Evolutionary conservation across 805 yeast genomes (phyloP).

Genomic region (Ogataea wickerhamii): DNA sequence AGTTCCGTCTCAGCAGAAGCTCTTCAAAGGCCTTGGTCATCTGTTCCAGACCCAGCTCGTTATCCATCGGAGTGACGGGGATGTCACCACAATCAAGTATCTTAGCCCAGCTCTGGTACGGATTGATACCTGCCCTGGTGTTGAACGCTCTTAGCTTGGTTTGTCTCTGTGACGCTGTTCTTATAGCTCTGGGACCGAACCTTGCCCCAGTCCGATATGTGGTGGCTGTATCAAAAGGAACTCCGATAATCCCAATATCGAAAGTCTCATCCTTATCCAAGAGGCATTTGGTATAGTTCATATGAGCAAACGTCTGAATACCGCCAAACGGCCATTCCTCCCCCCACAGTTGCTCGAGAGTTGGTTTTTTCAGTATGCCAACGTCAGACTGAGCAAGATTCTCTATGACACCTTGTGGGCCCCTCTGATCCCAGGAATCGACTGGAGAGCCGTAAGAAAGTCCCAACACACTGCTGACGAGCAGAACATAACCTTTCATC

Average conservation of each 20-base stretch:
- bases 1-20: slow-evolving; percentile 37
- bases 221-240: slow-evolving; percentile 81
- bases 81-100: slow-evolving; percentile 56
- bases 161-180: slow-evolving; percentile 70
- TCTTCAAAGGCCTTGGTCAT: slow-evolving; percentile 56
- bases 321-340: slow-evolving; percentile 71
- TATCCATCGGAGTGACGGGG: slow-evolving; percentile 60
- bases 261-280: slow-evolving; percentile 41
- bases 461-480: too few relatives aligned
- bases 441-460: too few relatives aligned
- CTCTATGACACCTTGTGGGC: too few relatives aligned
- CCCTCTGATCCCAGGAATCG: too few relatives aligned
- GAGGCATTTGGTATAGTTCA: slow-evolving; percentile 59
- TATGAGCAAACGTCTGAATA: slow-evolving; percentile 69
- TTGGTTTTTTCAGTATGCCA: slow-evolving; percentile 23
- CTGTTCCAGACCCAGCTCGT: slow-evolving; percentile 48
- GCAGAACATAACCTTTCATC: too few relatives aligned
- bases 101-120: slow-evolving; percentile 47
- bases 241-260: slow-evolving; percentile 74
- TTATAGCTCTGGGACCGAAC: slow-evolving; percentile 73
- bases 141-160: slow-evolving; percentile 67
- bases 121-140: slow-evolving; percentile 48
- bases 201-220: slow-evolving; percentile 79
- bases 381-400: neutral
- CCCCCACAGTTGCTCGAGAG: slow-evolving; percentile 66